These are phyloP conservation scores for Aspergillus kassunensis DNA, from an alignment of 495 filamentous ascomycete species.

Conservation along the genomic window DNA sequence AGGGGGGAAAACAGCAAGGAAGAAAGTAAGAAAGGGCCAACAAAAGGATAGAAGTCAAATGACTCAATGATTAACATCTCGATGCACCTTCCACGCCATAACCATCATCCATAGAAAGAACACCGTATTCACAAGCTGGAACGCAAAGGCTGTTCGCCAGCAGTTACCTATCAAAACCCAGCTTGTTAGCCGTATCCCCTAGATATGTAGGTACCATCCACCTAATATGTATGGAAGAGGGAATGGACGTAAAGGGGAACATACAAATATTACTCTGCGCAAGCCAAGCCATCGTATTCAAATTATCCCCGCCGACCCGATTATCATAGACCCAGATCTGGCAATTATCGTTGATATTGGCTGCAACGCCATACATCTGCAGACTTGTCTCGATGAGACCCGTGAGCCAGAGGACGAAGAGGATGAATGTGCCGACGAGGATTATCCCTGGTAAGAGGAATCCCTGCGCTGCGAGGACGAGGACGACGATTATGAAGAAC, in stretches of 20 bases:
- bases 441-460: constrained; percentile 86
- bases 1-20: no score
- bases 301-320: constrained; percentile 54
- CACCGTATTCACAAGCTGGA: constrained; percentile 71
- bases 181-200: neutral
- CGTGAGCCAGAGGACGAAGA: constrained; percentile 88
- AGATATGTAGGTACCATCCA: no score
- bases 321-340: constrained; percentile 62
- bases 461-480: constrained; percentile 69
- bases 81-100: constrained; percentile 84
- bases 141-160: constrained; percentile 59
- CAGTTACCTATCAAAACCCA: constrained; percentile 47
- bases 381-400: constrained; percentile 87
- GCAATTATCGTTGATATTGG: constrained; percentile 77
- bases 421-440: constrained; percentile 85
- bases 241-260: constrained; percentile 16
- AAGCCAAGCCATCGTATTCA: constrained; percentile 78
- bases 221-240: no score
- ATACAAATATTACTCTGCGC: constrained; percentile 84
- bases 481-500: constrained; percentile 66
- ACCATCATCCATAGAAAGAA: constrained; percentile 95
- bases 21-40: no score
- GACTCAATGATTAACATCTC: constrained; percentile 51
- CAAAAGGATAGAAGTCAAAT: no score
- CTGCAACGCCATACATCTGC: constrained; percentile 77